A percentile compares a stretch with the other conserved stretches of the same genome.
These are phyloP conservation scores for Chloropicon primus DNA, from an alignment of 139 green algal genomes.

Conservation along the genomic window DNA sequence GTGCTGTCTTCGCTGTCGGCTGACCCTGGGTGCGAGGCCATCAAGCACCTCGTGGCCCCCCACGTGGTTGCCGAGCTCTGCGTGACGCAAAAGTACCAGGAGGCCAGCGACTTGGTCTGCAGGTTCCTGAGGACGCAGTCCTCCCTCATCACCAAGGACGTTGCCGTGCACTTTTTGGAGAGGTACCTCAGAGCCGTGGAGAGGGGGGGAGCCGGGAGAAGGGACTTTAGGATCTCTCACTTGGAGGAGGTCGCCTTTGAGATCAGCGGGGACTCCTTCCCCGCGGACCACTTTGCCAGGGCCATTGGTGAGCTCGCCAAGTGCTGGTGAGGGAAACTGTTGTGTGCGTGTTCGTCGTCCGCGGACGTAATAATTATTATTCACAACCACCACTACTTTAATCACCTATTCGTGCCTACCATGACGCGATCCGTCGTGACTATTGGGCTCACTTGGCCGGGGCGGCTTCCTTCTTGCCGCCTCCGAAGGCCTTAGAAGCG, in stretches of 20 bases:
- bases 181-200: neutral
- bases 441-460: neutral
- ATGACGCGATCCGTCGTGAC: too few species aligned
- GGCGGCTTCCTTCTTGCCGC: neutral
- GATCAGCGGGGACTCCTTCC: neutral
- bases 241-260: neutral
- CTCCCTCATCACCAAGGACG: neutral
- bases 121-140: neutral
- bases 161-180: neutral
- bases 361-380: too few species aligned
- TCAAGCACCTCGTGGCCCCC: neutral
- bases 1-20: neutral
- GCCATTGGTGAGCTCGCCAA: neutral
- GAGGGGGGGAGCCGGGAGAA: neutral
- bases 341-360: too few species aligned
- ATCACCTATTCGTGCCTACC: too few species aligned
- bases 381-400: too few species aligned
- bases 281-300: neutral
- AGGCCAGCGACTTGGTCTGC: neutral
- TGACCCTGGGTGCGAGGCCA: neutral
- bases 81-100: neutral
- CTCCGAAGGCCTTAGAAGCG: conserved; percentile 2
- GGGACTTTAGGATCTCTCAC: neutral
- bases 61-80: neutral
- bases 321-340: neutral